Evolutionary conservation across 768 basidiomycete species (phyloP), one percentile per base, ranked within the genome.

Genomic region (Suillus weaverae): DNA sequence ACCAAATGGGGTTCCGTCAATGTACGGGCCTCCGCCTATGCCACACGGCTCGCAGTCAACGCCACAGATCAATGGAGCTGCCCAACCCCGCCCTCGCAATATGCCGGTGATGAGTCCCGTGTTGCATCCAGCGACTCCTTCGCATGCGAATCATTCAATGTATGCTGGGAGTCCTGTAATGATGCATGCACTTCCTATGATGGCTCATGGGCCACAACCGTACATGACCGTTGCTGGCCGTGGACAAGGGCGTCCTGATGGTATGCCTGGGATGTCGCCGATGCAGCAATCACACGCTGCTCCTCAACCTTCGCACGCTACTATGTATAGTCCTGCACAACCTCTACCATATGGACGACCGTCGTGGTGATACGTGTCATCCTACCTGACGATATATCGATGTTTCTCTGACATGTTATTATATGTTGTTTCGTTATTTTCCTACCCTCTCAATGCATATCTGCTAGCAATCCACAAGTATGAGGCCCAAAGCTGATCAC

Each of bases 91-190:
- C 59, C 83, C 83, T 26, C 86, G 85, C 32, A 81, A 79, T 60
- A 78, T 90, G 77, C 75, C 84, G 16, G 77, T 89, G 74, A 84
- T 92, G 77, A 92, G 90, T 72, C 91, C 91, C n/a, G 84, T 84
- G n/a, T 81, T 90, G 78, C 76, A 84, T 39, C 84, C 84, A 72
- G 83, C 86, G n/a, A 78, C 79, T 30, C 77, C 83, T 60, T 74
- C 74, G 51, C 76, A 71, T 44, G 71, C 70, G 8, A 77, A 71
- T 56, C 64, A 74, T 57, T 72, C 81, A 18, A 87, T 91, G 84
- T 92, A 91, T 73, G 82, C 81, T 6, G 77, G 83, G 43, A 91
- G 89, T 71, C 90, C 91, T 13, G 86, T 87, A 20, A 73, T 92
- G 73, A 84, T 92, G 80, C 89, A 79, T 59, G 72, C 80, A 7